phyloP scores from a whole-genome alignment of 1,284 basidiomycete genomes.

The Sanghuangporus sanghuang region DNA sequence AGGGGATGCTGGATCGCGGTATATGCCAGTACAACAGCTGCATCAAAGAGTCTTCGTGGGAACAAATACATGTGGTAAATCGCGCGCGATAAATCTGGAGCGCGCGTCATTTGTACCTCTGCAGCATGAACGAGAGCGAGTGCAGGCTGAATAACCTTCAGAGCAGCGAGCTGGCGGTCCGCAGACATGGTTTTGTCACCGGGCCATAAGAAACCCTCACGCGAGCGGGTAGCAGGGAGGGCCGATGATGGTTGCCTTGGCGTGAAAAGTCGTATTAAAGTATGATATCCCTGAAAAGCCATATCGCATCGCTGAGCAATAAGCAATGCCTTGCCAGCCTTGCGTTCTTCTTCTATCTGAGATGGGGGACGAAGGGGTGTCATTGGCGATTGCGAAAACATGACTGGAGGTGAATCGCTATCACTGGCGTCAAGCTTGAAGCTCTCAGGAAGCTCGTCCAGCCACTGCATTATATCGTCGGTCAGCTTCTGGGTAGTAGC shows the following conservation, averaged over 20 bases:
- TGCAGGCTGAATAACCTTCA: conserved; percentile 7
- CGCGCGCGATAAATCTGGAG: conserved; percentile 13
- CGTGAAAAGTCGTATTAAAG: conserved; percentile 60
- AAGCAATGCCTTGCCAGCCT: conserved; percentile 25
- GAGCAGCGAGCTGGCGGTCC: conserved; percentile 19
- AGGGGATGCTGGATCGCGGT: conserved; percentile 50
- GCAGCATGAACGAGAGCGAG: conserved; percentile 7
- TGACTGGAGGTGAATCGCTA: background rate
- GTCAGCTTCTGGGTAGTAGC: conserved; percentile 26
- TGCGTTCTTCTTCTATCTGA: conserved; percentile 23
- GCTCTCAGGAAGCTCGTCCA: conserved; percentile 41
- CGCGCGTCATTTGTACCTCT: conserved; percentile 1
- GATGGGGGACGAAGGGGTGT: conserved; percentile 20
- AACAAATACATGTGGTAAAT: conserved; percentile 30
- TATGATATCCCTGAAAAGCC: conserved; percentile 48
- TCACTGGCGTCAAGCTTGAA: conserved; percentile 19
- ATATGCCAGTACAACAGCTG: conserved; percentile 56
- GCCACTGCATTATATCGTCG: conserved; percentile 50
- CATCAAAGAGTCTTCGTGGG: conserved; percentile 53
- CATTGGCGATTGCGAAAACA: conserved; percentile 25
- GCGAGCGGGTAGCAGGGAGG: conserved; percentile 28
- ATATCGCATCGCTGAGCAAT: conserved; percentile 54
- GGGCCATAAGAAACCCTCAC: conserved; percentile 15
- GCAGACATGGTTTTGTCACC: conserved; percentile 22
- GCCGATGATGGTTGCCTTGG: conserved; percentile 28